Evolutionary conservation across 208 protist genomes (phyloP).

Genomic region (Acanthamoeba polyphaga): DNA sequence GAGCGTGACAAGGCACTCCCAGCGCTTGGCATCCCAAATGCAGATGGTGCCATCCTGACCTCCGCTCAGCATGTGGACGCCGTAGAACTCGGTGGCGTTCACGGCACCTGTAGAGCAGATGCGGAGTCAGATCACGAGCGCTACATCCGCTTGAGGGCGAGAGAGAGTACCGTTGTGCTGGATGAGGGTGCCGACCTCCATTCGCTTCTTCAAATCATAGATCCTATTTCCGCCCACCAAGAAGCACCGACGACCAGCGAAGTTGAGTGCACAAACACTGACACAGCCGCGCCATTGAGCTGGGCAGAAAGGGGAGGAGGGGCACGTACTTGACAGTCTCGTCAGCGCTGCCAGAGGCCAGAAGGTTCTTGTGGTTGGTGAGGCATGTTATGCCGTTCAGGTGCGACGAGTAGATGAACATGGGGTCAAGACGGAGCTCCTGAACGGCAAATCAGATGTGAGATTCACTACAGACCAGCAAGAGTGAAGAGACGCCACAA

Average conservation of each 20-base stretch:
- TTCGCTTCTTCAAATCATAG: slow-evolving; percentile 50
- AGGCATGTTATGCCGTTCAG: slow-evolving; percentile 3
- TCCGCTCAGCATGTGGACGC: slow-evolving; percentile 37
- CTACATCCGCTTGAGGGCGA: background rate
- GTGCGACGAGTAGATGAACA: slow-evolving; percentile 64
- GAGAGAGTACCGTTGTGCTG: slow-evolving; percentile 4
- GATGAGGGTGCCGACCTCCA: slow-evolving; percentile 22
- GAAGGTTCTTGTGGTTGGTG: slow-evolving; percentile 40
- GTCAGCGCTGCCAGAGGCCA: slow-evolving; percentile 56
- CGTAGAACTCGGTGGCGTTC: slow-evolving; percentile 16
- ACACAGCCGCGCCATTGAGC: too few relatives aligned
- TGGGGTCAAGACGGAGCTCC: slow-evolving; percentile 15
- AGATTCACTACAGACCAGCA: background rate
- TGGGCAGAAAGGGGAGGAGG: background rate
- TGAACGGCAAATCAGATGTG: background rate
- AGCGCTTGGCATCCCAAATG: slow-evolving; percentile 28
- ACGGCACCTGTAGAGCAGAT: background rate
- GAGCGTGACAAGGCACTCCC: slow-evolving; percentile 38
- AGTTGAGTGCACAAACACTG: too few relatives aligned
- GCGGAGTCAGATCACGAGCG: background rate
- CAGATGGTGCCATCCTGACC: slow-evolving; percentile 51
- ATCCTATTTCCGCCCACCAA: background rate
- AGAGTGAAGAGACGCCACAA: background rate
- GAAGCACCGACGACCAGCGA: too few relatives aligned
- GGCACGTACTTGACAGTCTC: slow-evolving; percentile 32